These are phyloP conservation scores for Colletotrichum limetticola DNA, from an alignment of 2,329 filamentous ascomycete genomes.

Conservation along the genomic window DNA sequence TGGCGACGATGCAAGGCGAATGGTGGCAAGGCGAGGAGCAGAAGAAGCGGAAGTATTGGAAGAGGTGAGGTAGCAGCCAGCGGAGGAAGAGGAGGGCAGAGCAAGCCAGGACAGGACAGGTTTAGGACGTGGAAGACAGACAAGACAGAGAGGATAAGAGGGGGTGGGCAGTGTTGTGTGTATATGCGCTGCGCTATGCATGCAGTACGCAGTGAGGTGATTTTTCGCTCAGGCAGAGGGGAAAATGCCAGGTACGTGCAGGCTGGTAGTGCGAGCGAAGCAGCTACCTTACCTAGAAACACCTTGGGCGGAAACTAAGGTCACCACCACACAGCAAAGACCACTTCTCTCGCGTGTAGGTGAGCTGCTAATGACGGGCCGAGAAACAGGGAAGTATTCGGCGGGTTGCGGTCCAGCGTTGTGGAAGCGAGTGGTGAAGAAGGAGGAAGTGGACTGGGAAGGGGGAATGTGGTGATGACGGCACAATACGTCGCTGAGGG, in stretches of 20 bases:
- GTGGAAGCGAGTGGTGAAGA: constrained; percentile 6
- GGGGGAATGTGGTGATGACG: constrained; percentile 35
- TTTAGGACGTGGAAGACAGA: constrained; percentile 33
- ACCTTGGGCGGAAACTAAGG: not conserved
- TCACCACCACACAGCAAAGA: constrained; percentile 22
- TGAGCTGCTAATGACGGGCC: constrained; percentile 32
- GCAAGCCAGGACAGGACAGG: constrained; percentile 19
- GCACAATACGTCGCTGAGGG: constrained; percentile 35
- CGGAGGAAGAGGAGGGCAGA: not conserved
- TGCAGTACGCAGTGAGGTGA: constrained; percentile 34
- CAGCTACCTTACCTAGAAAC: constrained; percentile 14
- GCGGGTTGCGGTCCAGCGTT: constrained; percentile 6
- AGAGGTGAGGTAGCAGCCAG: constrained; percentile 11
- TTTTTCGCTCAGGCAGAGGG: constrained; percentile 30
- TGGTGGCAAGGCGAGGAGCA: constrained; percentile 32
- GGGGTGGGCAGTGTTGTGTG: constrained; percentile 29
- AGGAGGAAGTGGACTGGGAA: constrained; percentile 19
- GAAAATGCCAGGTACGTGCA: constrained; percentile 42
- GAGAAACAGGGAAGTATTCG: constrained; percentile 18
- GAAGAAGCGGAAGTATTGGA: constrained; percentile 20
- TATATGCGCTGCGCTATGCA: constrained; percentile 35
- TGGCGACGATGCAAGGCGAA: constrained; percentile 35
- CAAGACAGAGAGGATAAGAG: constrained; percentile 31
- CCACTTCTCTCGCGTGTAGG: constrained; percentile 16
- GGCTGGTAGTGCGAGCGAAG: constrained; percentile 35